Evolutionary conservation across 1,284 basidiomycete species (phyloP).

Genomic region (Moniliophthora roreri): DNA sequence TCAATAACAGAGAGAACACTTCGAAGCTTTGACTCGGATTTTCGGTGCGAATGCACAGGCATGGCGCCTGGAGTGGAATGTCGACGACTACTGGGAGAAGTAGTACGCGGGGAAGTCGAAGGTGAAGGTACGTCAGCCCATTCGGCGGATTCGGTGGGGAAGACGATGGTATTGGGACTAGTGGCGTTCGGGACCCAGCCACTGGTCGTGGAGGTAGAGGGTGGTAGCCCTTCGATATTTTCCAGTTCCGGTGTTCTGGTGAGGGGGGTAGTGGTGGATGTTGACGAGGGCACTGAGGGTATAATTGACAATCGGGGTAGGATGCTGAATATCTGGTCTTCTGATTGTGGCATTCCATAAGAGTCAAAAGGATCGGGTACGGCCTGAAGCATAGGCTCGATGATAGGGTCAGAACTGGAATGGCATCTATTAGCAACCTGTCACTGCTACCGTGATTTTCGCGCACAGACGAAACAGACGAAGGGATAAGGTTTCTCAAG

Average conservation of each 20-base stretch:
- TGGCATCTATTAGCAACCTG: too few relatives aligned
- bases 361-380: constrained; percentile 93
- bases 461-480: too few relatives aligned
- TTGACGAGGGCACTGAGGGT: constrained; percentile 51
- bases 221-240: constrained; percentile 28
- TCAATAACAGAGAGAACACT: constrained; percentile 65
- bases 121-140: constrained; percentile 51
- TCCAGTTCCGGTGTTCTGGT: constrained; percentile 44
- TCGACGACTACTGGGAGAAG: constrained; percentile 46
- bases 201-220: constrained; percentile 29
- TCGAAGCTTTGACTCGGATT: constrained; percentile 68
- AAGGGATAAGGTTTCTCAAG: too few relatives aligned
- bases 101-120: constrained; percentile 44
- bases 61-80: constrained; percentile 46
- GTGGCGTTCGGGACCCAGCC: constrained; percentile 21
- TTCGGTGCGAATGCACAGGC: constrained; percentile 41
- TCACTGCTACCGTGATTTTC: too few relatives aligned
- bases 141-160: constrained; percentile 44
- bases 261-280: constrained; percentile 47
- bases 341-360: constrained; percentile 84
- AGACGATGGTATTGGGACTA: constrained; percentile 31
- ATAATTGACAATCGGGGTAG: constrained; percentile 81
- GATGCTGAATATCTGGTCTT: constrained; percentile 92
- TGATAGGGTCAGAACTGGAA: constrained; percentile 81
- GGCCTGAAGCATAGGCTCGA: constrained; percentile 87